Conservation (phyloP, 2,329 filamentous ascomycete species). For the Phialocephala subalpina region DNA sequence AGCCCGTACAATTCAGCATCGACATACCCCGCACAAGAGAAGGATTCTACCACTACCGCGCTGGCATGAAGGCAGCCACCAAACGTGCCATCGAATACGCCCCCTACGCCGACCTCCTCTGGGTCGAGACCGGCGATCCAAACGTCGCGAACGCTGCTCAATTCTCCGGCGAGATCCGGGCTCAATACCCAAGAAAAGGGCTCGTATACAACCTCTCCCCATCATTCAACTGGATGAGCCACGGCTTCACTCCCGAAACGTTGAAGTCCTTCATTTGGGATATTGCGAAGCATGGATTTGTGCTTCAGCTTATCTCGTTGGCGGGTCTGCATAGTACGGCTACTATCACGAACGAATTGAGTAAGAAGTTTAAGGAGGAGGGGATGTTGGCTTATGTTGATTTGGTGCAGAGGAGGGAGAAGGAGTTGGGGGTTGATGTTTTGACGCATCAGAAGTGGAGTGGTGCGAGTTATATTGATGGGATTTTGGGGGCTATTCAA, state of each 20-base stretch:
- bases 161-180: slow-evolving; percentile 80
- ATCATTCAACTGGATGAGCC: slow-evolving; percentile 98
- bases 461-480: slow-evolving; percentile 80
- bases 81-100: slow-evolving; percentile 93
- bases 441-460: slow-evolving; percentile 56
- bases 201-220: slow-evolving; percentile 97
- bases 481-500: slow-evolving; percentile 88
- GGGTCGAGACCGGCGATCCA: slow-evolving; percentile 95
- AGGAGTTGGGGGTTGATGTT: slow-evolving; percentile 67
- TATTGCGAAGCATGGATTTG: slow-evolving; percentile 86
- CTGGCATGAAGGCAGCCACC: slow-evolving; percentile 84
- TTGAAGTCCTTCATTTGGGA: slow-evolving; percentile 97
- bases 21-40: slow-evolving; percentile 93
- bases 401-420: slow-evolving; percentile 86
- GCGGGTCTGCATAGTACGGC: slow-evolving; percentile 73
- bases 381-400: slow-evolving; percentile 99
- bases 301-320: slow-evolving; percentile 71
- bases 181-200: slow-evolving; percentile 77
- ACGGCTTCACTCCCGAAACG: slow-evolving; percentile 85
- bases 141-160: slow-evolving; percentile 77
- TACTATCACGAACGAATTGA: slow-evolving; percentile 75
- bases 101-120: slow-evolving; percentile 92
- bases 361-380: slow-evolving; percentile 82
- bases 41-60: slow-evolving; percentile 90
- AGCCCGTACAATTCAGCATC: slow-evolving; percentile 84